phyloP scores from a whole-genome alignment of 352 stramenopile genomes.

The Phytophthora syringae region DNA sequence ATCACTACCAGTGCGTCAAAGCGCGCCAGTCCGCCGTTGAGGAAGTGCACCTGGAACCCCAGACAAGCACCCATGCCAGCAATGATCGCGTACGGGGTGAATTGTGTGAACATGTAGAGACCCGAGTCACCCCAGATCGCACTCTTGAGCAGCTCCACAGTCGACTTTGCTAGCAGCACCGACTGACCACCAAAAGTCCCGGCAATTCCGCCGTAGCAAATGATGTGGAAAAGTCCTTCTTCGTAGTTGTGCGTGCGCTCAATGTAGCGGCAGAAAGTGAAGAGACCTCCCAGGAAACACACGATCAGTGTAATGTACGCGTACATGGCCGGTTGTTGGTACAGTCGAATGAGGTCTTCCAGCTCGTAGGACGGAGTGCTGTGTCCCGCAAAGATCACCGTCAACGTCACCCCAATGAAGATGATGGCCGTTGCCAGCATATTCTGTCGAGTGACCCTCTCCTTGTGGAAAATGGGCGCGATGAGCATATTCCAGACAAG shows the following conservation, averaged over 20 bases:
- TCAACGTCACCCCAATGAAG: slow-evolving; percentile 88
- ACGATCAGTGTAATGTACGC: slow-evolving; percentile 81
- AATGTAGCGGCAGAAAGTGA: slow-evolving; percentile 76
- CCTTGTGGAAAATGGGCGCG: slow-evolving; percentile 89
- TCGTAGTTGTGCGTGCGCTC: slow-evolving; percentile 74
- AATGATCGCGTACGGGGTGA: slow-evolving; percentile 85
- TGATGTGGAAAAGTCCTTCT: slow-evolving; percentile 78
- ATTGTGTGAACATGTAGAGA: slow-evolving; percentile 76
- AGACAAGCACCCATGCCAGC: slow-evolving; percentile 70
- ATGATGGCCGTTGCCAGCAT: slow-evolving; percentile 89
- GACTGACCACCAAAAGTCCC: slow-evolving; percentile 91
- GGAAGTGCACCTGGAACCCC: slow-evolving; percentile 85
- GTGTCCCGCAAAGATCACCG: slow-evolving; percentile 90
- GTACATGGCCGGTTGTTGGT: slow-evolving; percentile 84
- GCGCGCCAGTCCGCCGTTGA: slow-evolving; percentile 88
- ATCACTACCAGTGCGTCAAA: slow-evolving; percentile 92
- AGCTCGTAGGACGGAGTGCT: slow-evolving; percentile 88
- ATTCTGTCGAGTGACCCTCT: slow-evolving; percentile 85
- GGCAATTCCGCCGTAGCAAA: slow-evolving; percentile 89
- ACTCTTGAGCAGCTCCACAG: slow-evolving; percentile 90
- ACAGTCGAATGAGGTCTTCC: slow-evolving; percentile 84
- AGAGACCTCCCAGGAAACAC: slow-evolving; percentile 66
- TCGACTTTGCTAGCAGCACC: slow-evolving; percentile 90
- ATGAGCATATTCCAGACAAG: slow-evolving; percentile 94
- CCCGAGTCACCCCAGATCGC: slow-evolving; percentile 86